Evolutionary conservation across 768 basidiomycete genomes (phyloP).

Genomic region (Mycena epipterygia): DNA sequence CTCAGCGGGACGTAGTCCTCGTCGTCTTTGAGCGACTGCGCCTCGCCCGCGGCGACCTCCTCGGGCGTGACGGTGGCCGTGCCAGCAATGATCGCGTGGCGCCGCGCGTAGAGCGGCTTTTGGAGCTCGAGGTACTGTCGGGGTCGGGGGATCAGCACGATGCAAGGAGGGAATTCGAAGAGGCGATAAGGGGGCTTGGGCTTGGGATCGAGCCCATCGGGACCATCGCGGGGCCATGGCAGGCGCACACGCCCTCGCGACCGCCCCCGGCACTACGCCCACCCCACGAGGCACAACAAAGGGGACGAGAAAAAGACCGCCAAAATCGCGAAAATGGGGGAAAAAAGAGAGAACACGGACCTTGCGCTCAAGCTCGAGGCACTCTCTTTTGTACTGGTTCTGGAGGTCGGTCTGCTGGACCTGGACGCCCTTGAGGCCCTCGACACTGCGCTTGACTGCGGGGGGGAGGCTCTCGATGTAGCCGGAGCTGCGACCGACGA

Average conservation of each 20-base stretch:
- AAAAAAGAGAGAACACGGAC: conserved; percentile 57
- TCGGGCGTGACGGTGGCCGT: conserved; percentile 77
- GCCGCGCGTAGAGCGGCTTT: conserved; percentile 89
- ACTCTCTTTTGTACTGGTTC: conserved; percentile 95
- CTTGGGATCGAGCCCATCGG: neutral
- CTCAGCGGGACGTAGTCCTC: conserved; percentile 76
- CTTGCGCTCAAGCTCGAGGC: conserved; percentile 96
- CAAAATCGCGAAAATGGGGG: neutral
- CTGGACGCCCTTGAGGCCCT: conserved; percentile 95
- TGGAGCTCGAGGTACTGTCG: conserved; percentile 83
- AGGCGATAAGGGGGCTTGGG: neutral
- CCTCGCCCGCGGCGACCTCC: conserved; percentile 87
- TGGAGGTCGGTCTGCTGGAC: conserved; percentile 92
- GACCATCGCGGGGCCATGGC: neutral
- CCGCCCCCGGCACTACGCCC: neutral
- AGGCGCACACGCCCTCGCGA: neutral
- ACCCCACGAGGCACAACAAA: neutral
- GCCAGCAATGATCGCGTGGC: conserved; percentile 87
- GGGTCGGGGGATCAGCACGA: neutral
- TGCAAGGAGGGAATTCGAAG: neutral
- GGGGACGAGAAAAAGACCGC: neutral
- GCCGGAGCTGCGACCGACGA: conserved; percentile 93
- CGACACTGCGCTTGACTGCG: conserved; percentile 86
- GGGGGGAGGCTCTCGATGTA: conserved; percentile 92
- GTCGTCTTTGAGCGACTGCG: conserved; percentile 81